Percentiles rank a stretch among this genome's conserved stretches.
phyloP scores from a whole-genome alignment of 192 early-diverging fungal genomes.

The Thamnidium elegans region DNA sequence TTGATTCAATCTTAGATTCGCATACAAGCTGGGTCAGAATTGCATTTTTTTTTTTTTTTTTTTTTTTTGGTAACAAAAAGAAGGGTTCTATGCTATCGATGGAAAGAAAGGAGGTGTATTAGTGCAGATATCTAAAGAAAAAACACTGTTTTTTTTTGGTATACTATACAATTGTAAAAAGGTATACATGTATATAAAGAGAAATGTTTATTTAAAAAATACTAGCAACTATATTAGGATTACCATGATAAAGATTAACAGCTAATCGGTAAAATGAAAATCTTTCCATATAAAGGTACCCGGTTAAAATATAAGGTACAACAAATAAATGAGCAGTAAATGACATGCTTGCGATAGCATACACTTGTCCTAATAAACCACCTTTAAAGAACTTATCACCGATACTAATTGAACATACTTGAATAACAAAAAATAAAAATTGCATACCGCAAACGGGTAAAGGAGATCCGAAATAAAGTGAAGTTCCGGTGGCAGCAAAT shows the following conservation, averaged over 20 bases:
- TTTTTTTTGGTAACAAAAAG: too few species aligned
- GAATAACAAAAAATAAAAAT: conserved; percentile 8
- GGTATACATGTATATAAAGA: too few species aligned
- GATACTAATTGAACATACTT: not conserved
- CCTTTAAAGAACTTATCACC: conserved; percentile 2
- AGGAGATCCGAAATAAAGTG: conserved; percentile 7
- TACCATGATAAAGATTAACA: conserved; percentile 5
- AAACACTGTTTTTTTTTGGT: too few species aligned
- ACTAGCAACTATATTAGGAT: not conserved
- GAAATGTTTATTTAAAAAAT: not conserved
- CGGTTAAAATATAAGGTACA: conserved; percentile 18
- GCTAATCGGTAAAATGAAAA: conserved; percentile 12
- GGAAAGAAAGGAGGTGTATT: too few species aligned
- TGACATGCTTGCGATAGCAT: conserved; percentile 4
- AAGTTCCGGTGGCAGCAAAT: conserved; percentile 3
- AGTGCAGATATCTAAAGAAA: too few species aligned
- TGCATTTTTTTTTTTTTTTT: too few species aligned
- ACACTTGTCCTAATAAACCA: conserved; percentile 2
- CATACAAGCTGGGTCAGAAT: too few species aligned
- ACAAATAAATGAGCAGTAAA: conserved; percentile 19
- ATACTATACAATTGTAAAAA: too few species aligned
- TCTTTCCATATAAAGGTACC: conserved; percentile 16
- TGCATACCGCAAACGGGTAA: conserved; percentile 4
- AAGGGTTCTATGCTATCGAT: too few species aligned
- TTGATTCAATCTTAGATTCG: too few species aligned